Percentiles rank a stretch among this genome's conserved stretches.
Evolutionary conservation across 192 early-diverging fungal species (phyloP).

Genomic region (Backusella morwellensis): DNA sequence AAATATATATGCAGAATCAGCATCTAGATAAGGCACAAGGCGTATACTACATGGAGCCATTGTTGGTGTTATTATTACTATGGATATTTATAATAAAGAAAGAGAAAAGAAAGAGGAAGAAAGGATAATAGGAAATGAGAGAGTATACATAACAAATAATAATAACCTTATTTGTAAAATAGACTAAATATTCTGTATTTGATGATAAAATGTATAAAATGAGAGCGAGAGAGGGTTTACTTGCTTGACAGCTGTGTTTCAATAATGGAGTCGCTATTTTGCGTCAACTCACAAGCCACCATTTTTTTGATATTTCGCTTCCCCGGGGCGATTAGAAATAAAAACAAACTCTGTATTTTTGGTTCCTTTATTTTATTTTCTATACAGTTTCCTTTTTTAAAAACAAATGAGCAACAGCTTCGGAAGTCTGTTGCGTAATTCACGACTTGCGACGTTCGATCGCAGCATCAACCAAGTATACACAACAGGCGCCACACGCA

Average conservation of each 20-base stretch:
- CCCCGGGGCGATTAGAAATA: not conserved
- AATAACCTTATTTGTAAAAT: not conserved
- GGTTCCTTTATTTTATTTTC: not conserved
- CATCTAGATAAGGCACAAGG: conserved; percentile 55
- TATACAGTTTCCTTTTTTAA: not conserved
- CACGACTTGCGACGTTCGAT: conserved; percentile 67
- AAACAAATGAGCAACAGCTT: conserved; percentile 4
- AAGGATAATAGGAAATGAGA: not conserved
- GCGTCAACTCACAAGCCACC: not conserved
- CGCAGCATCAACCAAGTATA: conserved; percentile 69
- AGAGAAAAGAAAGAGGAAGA: not conserved
- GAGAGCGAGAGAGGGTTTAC: not conserved
- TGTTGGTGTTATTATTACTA: too few relatives aligned
- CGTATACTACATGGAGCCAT: conserved; percentile 30
- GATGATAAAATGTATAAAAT: too few relatives aligned
- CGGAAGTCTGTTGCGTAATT: conserved; percentile 59
- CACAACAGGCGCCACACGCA: conserved; percentile 50
- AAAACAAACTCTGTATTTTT: not conserved
- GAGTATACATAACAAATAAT: not conserved
- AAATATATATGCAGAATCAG: conserved; percentile 49
- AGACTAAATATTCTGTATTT: not conserved
- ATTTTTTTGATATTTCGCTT: not conserved
- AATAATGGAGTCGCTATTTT: not conserved
- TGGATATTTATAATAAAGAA: not conserved
- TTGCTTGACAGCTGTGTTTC: conserved; percentile 3